Percentiles rank a stretch among this genome's conserved stretches.
Evolutionary conservation across 1,284 basidiomycete genomes (phyloP).

Genomic region (Ceraceosorus bombacis): DNA sequence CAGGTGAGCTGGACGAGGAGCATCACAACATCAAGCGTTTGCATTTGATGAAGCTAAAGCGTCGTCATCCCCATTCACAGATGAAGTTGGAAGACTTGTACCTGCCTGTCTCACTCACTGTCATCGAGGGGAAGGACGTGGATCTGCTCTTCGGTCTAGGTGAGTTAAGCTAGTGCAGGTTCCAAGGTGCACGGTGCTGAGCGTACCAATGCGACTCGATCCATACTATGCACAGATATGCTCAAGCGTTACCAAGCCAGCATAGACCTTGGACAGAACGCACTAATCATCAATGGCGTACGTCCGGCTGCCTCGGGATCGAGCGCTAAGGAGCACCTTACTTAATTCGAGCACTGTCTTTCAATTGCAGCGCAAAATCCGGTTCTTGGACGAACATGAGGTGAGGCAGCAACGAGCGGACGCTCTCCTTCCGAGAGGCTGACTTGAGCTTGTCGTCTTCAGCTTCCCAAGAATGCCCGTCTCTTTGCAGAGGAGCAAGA

Average conservation of each 20-base stretch:
- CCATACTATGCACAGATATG: constrained; percentile 55
- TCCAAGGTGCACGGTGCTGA: too few relatives aligned
- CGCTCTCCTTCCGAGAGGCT: not conserved
- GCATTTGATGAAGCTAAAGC: too few relatives aligned
- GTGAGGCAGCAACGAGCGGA: constrained; percentile 48
- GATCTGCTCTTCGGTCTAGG: constrained; percentile 92
- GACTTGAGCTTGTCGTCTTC: too few relatives aligned
- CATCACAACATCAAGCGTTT: not conserved
- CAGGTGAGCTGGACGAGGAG: constrained; percentile 51
- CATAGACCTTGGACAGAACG: constrained; percentile 82
- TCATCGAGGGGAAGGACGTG: constrained; percentile 87
- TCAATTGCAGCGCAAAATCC: constrained; percentile 58
- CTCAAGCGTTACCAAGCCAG: constrained; percentile 91
- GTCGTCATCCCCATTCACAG: too few relatives aligned
- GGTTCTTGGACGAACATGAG: constrained; percentile 87
- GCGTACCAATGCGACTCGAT: too few relatives aligned
- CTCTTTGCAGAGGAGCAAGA: too few relatives aligned
- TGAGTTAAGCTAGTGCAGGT: constrained; percentile 13
- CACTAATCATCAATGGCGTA: constrained; percentile 71
- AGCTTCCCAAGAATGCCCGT: too few relatives aligned
- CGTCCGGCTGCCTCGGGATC: too few relatives aligned
- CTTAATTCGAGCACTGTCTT: too few relatives aligned
- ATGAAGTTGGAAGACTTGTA: too few relatives aligned
- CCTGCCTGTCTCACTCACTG: constrained; percentile 29
- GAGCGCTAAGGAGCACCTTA: too few relatives aligned